phyloP scores from a whole-genome alignment of 1,284 basidiomycete genomes.

The Fomes fomentarius region DNA sequence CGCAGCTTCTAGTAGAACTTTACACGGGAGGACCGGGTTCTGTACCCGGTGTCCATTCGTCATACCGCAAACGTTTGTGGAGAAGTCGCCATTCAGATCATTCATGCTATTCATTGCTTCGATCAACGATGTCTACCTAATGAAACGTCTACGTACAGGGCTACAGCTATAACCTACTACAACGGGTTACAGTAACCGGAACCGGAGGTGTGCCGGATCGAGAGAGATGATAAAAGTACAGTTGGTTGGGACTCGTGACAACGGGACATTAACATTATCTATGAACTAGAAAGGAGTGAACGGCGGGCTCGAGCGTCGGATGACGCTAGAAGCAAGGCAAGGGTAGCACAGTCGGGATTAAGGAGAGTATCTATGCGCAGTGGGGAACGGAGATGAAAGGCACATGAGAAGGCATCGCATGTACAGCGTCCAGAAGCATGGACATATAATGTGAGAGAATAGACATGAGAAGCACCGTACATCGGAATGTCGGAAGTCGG shows the following conservation, averaged over 20 bases:
- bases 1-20: neutral
- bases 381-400: constrained; percentile 9
- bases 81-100: neutral
- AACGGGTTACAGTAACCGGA: constrained; percentile 3
- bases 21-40: too few relatives aligned
- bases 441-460: constrained; percentile 7
- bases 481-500: constrained; percentile 1
- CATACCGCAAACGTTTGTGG: too few relatives aligned
- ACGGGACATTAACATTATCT: constrained; percentile 25
- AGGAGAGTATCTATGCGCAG: constrained; percentile 14
- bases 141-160: constrained; percentile 5
- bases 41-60: neutral
- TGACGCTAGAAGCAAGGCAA: neutral
- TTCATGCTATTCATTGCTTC: neutral
- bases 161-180: constrained; percentile 9
- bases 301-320: constrained; percentile 10
- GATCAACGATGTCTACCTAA: neutral
- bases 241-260: neutral
- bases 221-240: constrained; percentile 2
- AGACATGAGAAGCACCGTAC: constrained; percentile 6
- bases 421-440: neutral
- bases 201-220: neutral
- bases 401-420: neutral
- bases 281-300: neutral
- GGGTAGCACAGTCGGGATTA: constrained; percentile 11